These are phyloP conservation scores for Vigna nakashimae DNA, from an alignment of 306 rosid species.

Conservation along the genomic window DNA sequence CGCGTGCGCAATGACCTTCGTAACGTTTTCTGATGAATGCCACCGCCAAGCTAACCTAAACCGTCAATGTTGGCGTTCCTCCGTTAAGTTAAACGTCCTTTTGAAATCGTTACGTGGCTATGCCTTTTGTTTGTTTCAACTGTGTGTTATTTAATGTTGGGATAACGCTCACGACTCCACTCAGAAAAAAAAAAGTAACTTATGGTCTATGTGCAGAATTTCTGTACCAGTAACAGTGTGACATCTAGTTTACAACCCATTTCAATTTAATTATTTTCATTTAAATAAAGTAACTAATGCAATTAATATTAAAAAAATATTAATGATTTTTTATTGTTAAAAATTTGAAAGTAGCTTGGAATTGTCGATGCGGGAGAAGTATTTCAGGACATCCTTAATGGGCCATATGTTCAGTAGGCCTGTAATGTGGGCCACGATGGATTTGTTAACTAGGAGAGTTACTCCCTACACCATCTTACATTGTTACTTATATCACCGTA, in stretches of 20 bases:
- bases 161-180: background rate
- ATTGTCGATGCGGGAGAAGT: background rate
- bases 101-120: background rate
- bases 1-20: background rate
- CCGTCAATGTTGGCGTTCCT: background rate
- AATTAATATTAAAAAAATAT: no score
- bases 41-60: slow-evolving; percentile 25
- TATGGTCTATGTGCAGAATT: no score
- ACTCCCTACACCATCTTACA: no score
- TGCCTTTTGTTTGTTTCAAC: no score
- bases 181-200: no score
- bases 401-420: background rate
- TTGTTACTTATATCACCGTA: rapidly evolving
- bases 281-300: no score
- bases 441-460: background rate
- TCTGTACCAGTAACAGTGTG: no score
- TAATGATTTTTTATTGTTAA: background rate
- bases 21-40: background rate
- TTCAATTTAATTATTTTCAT: no score
- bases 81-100: background rate
- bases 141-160: background rate
- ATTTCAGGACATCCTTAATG: background rate
- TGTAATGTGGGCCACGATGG: background rate
- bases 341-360: background rate
- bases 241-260: no score